Percentiles rank a stretch among this genome's conserved stretches.
These are phyloP conservation scores for Paracoccidioides lutzii DNA, from an alignment of 2,329 filamentous ascomycete species.

Conservation along the genomic window DNA sequence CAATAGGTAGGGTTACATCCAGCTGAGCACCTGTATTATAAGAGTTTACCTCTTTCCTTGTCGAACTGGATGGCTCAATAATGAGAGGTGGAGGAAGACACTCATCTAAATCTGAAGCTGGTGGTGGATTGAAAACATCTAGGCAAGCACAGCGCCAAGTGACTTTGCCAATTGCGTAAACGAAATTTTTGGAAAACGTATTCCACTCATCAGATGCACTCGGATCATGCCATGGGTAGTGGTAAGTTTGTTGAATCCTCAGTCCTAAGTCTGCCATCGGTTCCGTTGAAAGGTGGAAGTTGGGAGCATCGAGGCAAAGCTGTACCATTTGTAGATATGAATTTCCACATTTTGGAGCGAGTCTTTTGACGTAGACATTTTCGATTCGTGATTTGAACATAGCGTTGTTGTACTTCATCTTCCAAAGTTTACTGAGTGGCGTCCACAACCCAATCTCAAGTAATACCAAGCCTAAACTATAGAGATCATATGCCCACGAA, in stretches of 20 bases:
- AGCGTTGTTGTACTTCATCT: slow-evolving; percentile 48
- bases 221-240: slow-evolving; percentile 32
- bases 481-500: slow-evolving; percentile 41
- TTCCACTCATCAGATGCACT: slow-evolving; percentile 29
- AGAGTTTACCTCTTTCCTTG: slow-evolving; percentile 10
- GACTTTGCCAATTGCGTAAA: slow-evolving; percentile 32
- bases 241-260: slow-evolving; percentile 29
- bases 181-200: slow-evolving; percentile 33
- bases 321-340: slow-evolving; percentile 51
- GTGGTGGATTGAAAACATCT: slow-evolving; percentile 30
- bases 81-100: slow-evolving; percentile 30
- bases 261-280: slow-evolving; percentile 30
- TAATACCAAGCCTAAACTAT: slow-evolving; percentile 48
- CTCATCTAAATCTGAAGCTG: slow-evolving; percentile 30
- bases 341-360: slow-evolving; percentile 51
- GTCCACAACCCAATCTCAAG: slow-evolving; percentile 53
- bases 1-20: slow-evolving; percentile 8
- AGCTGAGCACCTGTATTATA: slow-evolving; percentile 1
- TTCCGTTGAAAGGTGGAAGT: slow-evolving; percentile 33
- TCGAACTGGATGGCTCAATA: slow-evolving; percentile 14
- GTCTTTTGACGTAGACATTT: slow-evolving; percentile 48
- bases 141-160: slow-evolving; percentile 30
- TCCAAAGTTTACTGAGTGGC: slow-evolving; percentile 50
- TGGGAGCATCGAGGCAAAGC: slow-evolving; percentile 47
- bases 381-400: slow-evolving; percentile 54